Base-by-base conservation (phyloP, 768 basidiomycete genomes). In the Suillus tomentosus region DNA sequence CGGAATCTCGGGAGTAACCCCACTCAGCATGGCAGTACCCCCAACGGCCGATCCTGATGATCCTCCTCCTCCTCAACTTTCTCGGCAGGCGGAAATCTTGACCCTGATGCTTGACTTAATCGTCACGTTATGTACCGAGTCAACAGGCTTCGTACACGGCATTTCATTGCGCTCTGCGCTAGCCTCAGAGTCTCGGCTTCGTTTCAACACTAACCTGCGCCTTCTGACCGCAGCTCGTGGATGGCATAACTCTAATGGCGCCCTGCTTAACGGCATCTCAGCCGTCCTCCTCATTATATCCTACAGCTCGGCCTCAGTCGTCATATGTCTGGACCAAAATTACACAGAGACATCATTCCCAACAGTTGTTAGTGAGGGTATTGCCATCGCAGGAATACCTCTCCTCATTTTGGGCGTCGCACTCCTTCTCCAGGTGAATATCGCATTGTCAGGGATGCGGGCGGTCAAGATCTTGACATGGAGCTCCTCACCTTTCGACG, bases 161-260 rank as follows among this genome's bases (percentile, higher is more conserved):
- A 70, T 74, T 37, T 67, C 74, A 0, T 43, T 76, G 64, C 69
- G 73, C 27, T 69, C 72, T 17, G 71, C 69, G 4, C 65, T 76
- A 59, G 65, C 76, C 3, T 70, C 75, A 10, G 61, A 76, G 19
- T 56, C 4, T 17, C 70, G 65, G n/a, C 65, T 76, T 27, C 64
- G 22, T 11, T 76, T 74, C 58, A 74, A 74, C 55, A 71, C 72
- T 34, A 75, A 74, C 61, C 66, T 76, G 34, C 71, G 73, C 40
- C 61, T 75, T 34, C 67, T 75, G 3, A 67, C 71, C 11, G 73
- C 75, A 4, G 61, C 61, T 15, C 37, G 42, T 3, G 67, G 73
- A 3, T 64, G 37, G 43, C 62, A 65, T 11, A 70, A 64, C 37
- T 68, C 74, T 13, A 76, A 73, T 7, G 73, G 74, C 45, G 66